Evolutionary conservation across 495 filamentous ascomycete species (phyloP).

Genomic region (Apodospora peruviana): DNA sequence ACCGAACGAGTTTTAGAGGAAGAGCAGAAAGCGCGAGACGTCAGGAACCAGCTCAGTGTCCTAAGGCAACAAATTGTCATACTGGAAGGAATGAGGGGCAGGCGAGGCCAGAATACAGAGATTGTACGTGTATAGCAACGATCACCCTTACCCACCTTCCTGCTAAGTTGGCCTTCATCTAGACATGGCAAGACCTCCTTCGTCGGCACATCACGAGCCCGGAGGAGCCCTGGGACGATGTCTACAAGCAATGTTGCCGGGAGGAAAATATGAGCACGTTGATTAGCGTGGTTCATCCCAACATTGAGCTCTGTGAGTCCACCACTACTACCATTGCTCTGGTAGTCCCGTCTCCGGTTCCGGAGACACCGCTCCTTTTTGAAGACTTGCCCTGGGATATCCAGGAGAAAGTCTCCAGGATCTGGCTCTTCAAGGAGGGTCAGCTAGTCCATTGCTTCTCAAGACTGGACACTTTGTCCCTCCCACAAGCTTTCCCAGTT

Average conservation of each 20-base stretch:
- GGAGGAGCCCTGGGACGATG: background rate
- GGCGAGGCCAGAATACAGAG: background rate
- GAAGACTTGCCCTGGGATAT: conserved; percentile 22
- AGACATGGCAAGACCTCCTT: conserved; percentile 1
- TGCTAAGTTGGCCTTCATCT: background rate
- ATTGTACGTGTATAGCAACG: background rate
- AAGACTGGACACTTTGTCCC: conserved; percentile 25
- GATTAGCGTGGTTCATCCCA: conserved; percentile 18
- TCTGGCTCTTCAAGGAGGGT: conserved; percentile 18
- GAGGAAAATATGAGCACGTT: conserved; percentile 32
- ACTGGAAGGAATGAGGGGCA: background rate
- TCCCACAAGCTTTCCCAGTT: conserved; percentile 13
- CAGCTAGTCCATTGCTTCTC: conserved; percentile 34
- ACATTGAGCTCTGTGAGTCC: conserved; percentile 11
- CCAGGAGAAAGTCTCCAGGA: conserved; percentile 25
- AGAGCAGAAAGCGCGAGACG: too few relatives aligned
- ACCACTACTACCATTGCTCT: background rate
- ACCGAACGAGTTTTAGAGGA: too few relatives aligned
- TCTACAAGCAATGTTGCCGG: conserved; percentile 18
- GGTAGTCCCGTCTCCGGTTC: background rate
- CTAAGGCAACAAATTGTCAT: background rate
- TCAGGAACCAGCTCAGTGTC: background rate
- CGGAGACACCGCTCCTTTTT: conserved; percentile 15
- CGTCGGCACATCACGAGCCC: background rate
- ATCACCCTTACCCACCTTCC: background rate